Evolutionary conservation across 1,139 yeast genomes (phyloP).

Genomic region (Lodderomyces metapsilosis): DNA sequence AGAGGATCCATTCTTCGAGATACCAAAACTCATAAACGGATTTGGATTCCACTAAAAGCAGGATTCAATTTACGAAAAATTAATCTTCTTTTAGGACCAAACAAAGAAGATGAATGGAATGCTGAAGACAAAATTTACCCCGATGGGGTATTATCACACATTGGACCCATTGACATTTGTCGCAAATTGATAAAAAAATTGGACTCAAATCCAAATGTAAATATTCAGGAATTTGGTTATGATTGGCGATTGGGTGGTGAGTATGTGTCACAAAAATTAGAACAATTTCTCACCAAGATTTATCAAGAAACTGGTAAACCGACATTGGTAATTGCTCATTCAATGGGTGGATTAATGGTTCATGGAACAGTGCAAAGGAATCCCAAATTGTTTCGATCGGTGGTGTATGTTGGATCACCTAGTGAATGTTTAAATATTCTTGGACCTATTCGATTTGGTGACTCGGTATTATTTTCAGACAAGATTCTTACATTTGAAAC

Average conservation of each 20-base stretch:
- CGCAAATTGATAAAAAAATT: constrained; percentile 57
- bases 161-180: constrained; percentile 86
- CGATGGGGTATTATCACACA: constrained; percentile 74
- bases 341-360: constrained; percentile 90
- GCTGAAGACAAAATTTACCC: constrained; percentile 58
- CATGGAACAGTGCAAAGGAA: constrained; percentile 72
- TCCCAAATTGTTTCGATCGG: constrained; percentile 68
- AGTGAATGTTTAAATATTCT: constrained; percentile 80
- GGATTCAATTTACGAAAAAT: constrained; percentile 73
- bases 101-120: constrained; percentile 56
- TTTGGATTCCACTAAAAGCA: constrained; percentile 88
- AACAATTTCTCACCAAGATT: constrained; percentile 43
- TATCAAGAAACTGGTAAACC: constrained; percentile 49
- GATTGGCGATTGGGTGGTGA: constrained; percentile 86
- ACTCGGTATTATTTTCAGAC: constrained; percentile 71
- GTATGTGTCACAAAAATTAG: constrained; percentile 45
- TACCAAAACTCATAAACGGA: constrained; percentile 56
- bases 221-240: constrained; percentile 75
- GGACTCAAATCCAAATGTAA: constrained; percentile 55
- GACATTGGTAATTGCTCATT: constrained; percentile 75
- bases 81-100: constrained; percentile 71
- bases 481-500: constrained; percentile 76
- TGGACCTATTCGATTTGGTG: constrained; percentile 84
- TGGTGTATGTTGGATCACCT: constrained; percentile 82
- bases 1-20: constrained; percentile 82